Percentiles rank a stretch among this genome's conserved stretches.
Evolutionary conservation across 768 basidiomycete genomes (phyloP).

Genomic region (Strobilomyces confusus): DNA sequence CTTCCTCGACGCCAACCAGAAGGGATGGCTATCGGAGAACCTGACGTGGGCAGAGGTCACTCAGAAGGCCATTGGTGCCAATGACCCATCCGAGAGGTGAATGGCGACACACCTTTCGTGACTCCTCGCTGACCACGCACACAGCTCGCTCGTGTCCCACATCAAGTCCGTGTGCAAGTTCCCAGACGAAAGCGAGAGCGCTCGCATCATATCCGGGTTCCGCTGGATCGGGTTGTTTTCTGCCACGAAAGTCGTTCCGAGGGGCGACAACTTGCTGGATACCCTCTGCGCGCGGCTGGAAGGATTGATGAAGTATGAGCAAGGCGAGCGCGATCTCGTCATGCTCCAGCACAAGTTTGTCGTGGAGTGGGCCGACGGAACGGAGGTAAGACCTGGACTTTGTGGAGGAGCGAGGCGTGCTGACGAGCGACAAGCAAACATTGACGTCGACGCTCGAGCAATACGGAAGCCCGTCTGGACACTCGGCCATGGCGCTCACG

Average conservation of each 20-base stretch:
- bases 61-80: constrained; percentile 67
- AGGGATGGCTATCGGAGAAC: constrained; percentile 73
- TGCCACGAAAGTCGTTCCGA: constrained; percentile 51
- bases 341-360: constrained; percentile 99
- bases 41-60: constrained; percentile 84
- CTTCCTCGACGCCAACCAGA: constrained; percentile 71
- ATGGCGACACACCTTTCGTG: not conserved
- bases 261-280: constrained; percentile 80
- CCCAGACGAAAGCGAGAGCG: constrained; percentile 64
- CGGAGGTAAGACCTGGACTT: constrained; percentile 42
- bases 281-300: constrained; percentile 91
- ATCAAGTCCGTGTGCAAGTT: constrained; percentile 70
- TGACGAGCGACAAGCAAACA: constrained; percentile 51
- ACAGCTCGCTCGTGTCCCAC: constrained; percentile 67
- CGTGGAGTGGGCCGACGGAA: constrained; percentile 85
- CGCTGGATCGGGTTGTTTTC: constrained; percentile 95
- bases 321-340: constrained; percentile 90
- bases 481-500: constrained; percentile 87
- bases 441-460: constrained; percentile 88
- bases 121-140: not conserved
- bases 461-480: constrained; percentile 75
- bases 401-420: not conserved
- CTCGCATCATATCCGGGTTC: constrained; percentile 83
- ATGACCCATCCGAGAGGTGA: constrained; percentile 67
- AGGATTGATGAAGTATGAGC: constrained; percentile 86